These are phyloP conservation scores for Candida awuae DNA, from an alignment of 805 yeast species.

Conservation along the genomic window DNA sequence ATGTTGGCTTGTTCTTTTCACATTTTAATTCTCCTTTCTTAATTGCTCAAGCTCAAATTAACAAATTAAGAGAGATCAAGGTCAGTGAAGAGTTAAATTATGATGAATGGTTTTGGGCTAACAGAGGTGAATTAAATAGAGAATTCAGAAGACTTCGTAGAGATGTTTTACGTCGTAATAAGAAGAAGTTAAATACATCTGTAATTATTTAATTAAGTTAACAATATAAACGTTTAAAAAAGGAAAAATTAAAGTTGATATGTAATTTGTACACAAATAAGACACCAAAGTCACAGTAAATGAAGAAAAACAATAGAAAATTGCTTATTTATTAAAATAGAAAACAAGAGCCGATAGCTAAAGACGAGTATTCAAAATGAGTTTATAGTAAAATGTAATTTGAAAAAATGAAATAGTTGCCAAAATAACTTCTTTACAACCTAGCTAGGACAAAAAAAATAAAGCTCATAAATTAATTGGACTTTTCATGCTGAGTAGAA, in stretches of 20 bases:
- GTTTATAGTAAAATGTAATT: too few relatives aligned
- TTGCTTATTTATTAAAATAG: too few relatives aligned
- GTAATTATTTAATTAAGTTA: slow-evolving; percentile 3
- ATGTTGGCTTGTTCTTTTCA: slow-evolving; percentile 63
- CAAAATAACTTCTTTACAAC: too few relatives aligned
- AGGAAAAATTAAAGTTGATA: too few relatives aligned
- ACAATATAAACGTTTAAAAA: too few relatives aligned
- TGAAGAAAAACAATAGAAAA: too few relatives aligned
- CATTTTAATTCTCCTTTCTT: slow-evolving; percentile 84
- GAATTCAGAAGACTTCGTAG: slow-evolving; percentile 68
- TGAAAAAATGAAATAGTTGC: too few relatives aligned
- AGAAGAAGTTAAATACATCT: slow-evolving; percentile 31
- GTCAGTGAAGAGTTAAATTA: slow-evolving; percentile 36
- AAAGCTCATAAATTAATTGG: slow-evolving; percentile 36
- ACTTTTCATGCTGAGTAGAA: slow-evolving; percentile 81
- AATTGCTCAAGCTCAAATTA: slow-evolving; percentile 73
- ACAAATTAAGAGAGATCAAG: slow-evolving; percentile 40
- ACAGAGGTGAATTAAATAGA: slow-evolving; percentile 72
- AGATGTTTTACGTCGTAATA: slow-evolving; percentile 57
- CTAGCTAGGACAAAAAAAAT: too few relatives aligned
- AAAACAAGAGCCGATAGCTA: too few relatives aligned
- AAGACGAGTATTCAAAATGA: too few relatives aligned
- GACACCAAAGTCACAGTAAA: too few relatives aligned
- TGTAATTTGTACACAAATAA: neutral
- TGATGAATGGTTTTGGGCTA: slow-evolving; percentile 74